A percentile compares a stretch with the other conserved stretches of the same genome.
Evolutionary conservation across 2,329 filamentous ascomycete species (phyloP).

Genomic region (Claviceps maximensis): DNA sequence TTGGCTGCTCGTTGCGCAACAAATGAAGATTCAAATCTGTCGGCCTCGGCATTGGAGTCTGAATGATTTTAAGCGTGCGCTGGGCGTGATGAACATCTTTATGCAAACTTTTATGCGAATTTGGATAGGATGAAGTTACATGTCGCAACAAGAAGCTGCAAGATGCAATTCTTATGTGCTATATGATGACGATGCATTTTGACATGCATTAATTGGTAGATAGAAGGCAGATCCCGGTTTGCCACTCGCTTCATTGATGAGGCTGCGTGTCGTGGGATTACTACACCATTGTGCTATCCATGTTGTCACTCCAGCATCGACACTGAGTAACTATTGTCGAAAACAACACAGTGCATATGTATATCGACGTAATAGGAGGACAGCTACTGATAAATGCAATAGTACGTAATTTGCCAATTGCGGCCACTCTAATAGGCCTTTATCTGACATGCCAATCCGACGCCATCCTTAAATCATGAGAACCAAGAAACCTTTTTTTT

Average conservation of each 20-base stretch:
- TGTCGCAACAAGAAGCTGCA: too few relatives aligned
- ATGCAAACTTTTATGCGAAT: too few relatives aligned
- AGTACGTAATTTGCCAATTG: constrained; percentile 21
- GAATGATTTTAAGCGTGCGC: too few relatives aligned
- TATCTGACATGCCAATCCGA: constrained; percentile 32
- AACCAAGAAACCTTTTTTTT: constrained; percentile 20
- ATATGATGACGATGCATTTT: not conserved
- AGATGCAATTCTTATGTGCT: too few relatives aligned
- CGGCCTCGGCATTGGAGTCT: too few relatives aligned
- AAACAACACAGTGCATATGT: not conserved
- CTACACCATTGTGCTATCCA: not conserved
- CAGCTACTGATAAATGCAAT: constrained; percentile 3
- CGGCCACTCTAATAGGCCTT: constrained; percentile 19
- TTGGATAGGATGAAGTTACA: too few relatives aligned
- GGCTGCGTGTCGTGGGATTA: not conserved
- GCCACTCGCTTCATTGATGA: not conserved
- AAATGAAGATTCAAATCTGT: too few relatives aligned
- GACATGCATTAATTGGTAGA: not conserved
- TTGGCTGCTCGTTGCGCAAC: too few relatives aligned
- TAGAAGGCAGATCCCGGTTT: not conserved
- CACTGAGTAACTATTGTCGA: not conserved
- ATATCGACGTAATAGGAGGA: not conserved
- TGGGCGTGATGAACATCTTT: too few relatives aligned
- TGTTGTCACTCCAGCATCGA: not conserved
- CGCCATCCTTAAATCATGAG: constrained; percentile 29